Evolutionary conservation across 352 stramenopile genomes (phyloP).

Genomic region (Phytophthora brassicae): DNA sequence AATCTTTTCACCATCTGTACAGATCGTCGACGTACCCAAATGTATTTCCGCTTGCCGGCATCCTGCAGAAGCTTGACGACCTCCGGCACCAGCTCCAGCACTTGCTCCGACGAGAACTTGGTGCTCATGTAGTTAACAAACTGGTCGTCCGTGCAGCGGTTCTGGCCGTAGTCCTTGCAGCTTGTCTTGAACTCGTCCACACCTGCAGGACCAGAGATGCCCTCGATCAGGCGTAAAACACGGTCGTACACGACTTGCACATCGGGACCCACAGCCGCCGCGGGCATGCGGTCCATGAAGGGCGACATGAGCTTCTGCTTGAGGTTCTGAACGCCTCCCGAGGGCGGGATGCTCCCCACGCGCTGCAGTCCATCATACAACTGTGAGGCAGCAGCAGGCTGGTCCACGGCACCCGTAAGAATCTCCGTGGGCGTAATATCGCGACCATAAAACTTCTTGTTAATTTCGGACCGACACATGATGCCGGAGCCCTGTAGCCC

Average conservation of each 20-base stretch:
- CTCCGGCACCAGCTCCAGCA: conserved; percentile 74
- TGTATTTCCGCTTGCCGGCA: conserved; percentile 77
- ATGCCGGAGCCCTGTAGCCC: conserved; percentile 83
- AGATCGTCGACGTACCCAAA: conserved; percentile 60
- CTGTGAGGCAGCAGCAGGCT: conserved; percentile 75
- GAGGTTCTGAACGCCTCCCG: conserved; percentile 45
- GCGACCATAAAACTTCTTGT: conserved; percentile 89
- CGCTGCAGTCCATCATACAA: conserved; percentile 85
- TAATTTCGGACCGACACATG: conserved; percentile 73
- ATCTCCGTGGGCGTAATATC: conserved; percentile 87
- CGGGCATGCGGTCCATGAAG: conserved; percentile 74
- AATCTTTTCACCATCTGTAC: background rate
- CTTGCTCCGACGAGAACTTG: conserved; percentile 75
- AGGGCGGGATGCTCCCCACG: conserved; percentile 70
- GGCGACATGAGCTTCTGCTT: conserved; percentile 68
- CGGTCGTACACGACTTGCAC: conserved; percentile 87
- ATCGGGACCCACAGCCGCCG: conserved; percentile 66
- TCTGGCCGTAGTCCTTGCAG: conserved; percentile 88
- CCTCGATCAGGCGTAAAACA: conserved; percentile 73
- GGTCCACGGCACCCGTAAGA: conserved; percentile 77
- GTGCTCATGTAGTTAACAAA: conserved; percentile 68
- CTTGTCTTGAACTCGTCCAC: conserved; percentile 85
- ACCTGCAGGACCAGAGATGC: conserved; percentile 47
- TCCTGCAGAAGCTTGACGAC: conserved; percentile 86
- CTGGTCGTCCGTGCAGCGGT: conserved; percentile 70